Evolutionary conservation across 2,329 filamentous ascomycete genomes (phyloP), one percentile per base, ranked within the genome.

Genomic region (Diaporthe capsici): DNA sequence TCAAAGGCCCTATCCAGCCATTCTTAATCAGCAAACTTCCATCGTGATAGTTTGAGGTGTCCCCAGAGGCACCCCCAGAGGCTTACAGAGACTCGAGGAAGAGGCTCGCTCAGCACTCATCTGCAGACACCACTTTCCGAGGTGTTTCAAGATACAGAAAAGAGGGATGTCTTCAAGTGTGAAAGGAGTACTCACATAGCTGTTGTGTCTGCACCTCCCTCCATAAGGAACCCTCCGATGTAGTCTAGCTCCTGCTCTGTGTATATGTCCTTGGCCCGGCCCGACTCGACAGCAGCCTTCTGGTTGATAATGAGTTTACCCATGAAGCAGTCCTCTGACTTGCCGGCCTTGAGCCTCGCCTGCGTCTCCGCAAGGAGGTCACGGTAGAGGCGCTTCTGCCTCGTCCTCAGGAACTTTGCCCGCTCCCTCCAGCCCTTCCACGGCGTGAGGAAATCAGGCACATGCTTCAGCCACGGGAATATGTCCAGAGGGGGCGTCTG

Each of bases 381-480:
- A 31, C 42, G 78, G 49, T 80, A 80, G 2, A 79, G 15, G 9
- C 44, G 47, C 10, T 75, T 76, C 74, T 79, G 78, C 37, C 37
- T 73, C 51, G 73, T 42, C 31, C 67, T 75, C 37, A 79, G 42
- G 2, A 37, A 44, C 28, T 60, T 28, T 7, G 74, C 76, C 34
- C 75, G 67, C 34, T 53, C n/a, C 58, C 73, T 76, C 78, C 79
- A 80, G 0, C 78, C 78, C 8, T 72, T 73, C 77, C 78, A 80
- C 6, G 78, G 79, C 13, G 79, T 79, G 42, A 80, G 71, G 25
- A 68, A 75, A 8, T 79, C 79, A 3, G 78, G 80, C 2, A 81
- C 53, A 25, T 74, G 74, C 25, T 72, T 72, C 25, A 81, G 58
- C 67, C 77, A 77, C 2, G 80, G 79, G n/a, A 79, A 79, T 4